These are phyloP conservation scores for Aspergillus bombycis DNA, from an alignment of 2,329 filamentous ascomycete genomes.

Conservation along the genomic window DNA sequence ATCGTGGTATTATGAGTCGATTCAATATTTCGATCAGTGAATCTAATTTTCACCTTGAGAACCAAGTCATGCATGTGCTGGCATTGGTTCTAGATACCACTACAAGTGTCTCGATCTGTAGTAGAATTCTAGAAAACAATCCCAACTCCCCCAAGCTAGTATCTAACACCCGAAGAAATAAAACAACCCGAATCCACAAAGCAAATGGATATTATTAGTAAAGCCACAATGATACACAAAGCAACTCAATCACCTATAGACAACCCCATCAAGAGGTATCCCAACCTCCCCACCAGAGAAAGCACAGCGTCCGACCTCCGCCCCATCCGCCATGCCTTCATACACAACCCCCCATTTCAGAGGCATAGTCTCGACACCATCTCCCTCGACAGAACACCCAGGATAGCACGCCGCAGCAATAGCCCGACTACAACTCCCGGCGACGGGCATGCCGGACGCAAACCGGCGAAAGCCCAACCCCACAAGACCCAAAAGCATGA, in stretches of 20 bases:
- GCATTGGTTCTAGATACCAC: background rate
- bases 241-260: background rate
- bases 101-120: too few species aligned
- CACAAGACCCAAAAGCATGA: constrained; percentile 19
- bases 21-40: background rate
- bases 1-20: background rate
- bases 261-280: background rate
- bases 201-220: background rate
- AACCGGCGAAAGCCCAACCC: constrained; percentile 19
- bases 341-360: background rate
- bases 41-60: background rate
- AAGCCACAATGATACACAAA: background rate
- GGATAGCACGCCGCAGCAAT: constrained; percentile 38
- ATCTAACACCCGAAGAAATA: too few species aligned
- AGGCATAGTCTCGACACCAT: background rate
- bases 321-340: background rate
- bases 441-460: constrained; percentile 29
- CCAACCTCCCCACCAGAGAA: background rate
- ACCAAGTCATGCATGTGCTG: background rate
- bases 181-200: background rate
- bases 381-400: background rate
- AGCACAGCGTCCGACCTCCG: background rate
- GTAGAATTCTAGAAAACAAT: accelerated
- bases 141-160: accelerated
- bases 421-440: constrained; percentile 33